These are phyloP conservation scores for Entamoeba invadens DNA, from an alignment of 208 protist species.

Conservation along the genomic window DNA sequence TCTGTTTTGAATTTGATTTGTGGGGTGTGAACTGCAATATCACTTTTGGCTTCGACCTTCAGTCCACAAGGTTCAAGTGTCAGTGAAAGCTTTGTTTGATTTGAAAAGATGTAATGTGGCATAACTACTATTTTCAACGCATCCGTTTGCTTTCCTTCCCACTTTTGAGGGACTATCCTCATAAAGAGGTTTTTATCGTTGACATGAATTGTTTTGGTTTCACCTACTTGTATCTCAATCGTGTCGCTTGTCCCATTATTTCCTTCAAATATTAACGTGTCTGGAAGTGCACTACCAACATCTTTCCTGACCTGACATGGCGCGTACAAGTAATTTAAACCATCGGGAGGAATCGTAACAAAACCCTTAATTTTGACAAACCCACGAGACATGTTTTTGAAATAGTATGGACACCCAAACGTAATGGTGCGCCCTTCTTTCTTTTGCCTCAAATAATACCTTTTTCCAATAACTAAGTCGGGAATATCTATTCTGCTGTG, in stretches of 20 bases:
- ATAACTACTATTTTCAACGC: neutral
- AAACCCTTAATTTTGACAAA: neutral
- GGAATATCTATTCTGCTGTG: neutral
- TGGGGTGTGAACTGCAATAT: neutral
- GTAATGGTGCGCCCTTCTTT: neutral
- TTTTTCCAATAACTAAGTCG: neutral
- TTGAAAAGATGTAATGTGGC: neutral
- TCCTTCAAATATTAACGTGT: neutral
- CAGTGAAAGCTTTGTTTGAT: neutral
- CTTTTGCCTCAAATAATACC: neutral
- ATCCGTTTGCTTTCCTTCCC: neutral
- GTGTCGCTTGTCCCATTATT: neutral
- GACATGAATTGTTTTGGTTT: neutral
- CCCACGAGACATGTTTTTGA: neutral
- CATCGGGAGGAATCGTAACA: neutral
- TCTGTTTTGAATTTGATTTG: neutral
- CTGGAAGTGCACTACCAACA: rapidly evolving
- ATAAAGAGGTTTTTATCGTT: neutral
- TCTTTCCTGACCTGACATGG: neutral
- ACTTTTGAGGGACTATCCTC: neutral
- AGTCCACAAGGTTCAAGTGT: neutral
- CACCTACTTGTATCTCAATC: neutral
- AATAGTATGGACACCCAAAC: neutral
- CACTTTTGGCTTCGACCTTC: too few relatives aligned
- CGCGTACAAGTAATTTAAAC: neutral